These are phyloP conservation scores for Pseudogymnoascus sp. DNA, from an alignment of 2,329 filamentous ascomycete genomes.

Conservation along the genomic window DNA sequence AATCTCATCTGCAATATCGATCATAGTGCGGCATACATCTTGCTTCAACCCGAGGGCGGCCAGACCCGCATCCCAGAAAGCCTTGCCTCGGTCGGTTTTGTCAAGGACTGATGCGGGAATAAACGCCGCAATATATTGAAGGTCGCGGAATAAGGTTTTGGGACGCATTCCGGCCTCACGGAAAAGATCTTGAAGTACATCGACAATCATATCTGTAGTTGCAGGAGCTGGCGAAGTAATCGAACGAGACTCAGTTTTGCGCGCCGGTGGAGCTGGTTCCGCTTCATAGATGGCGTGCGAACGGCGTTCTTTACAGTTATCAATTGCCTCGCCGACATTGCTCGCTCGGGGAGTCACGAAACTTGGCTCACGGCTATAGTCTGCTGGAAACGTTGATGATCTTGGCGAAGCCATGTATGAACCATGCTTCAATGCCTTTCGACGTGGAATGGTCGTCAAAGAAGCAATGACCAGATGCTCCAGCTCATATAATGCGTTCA, in stretches of 20 bases:
- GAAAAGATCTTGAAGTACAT: conserved; percentile 59
- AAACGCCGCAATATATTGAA: conserved; percentile 65
- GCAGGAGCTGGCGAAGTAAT: conserved; percentile 24
- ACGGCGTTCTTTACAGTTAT: conserved; percentile 60
- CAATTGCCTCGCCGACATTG: conserved; percentile 57
- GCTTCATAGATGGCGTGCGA: conserved; percentile 43
- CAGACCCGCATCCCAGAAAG: conserved; percentile 74
- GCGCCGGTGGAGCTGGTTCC: conserved; percentile 47
- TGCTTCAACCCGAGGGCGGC: conserved; percentile 85
- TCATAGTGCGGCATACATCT: conserved; percentile 65
- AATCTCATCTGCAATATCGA: conserved; percentile 61
- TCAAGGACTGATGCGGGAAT: conserved; percentile 53
- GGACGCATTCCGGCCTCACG: conserved; percentile 61
- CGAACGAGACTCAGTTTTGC: conserved; percentile 42
- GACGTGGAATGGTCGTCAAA: conserved; percentile 36
- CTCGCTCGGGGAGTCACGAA: conserved; percentile 32
- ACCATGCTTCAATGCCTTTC: background rate
- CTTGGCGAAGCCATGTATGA: conserved; percentile 1
- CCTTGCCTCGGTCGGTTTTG: conserved; percentile 57
- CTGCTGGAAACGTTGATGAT: background rate
- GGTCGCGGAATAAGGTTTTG: conserved; percentile 69
- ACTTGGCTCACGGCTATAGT: conserved; percentile 9
- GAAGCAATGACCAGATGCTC: conserved; percentile 74
- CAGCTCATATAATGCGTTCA: conserved; percentile 74
- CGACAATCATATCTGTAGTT: conserved; percentile 46